These are phyloP conservation scores for Diutina rugosa DNA, from an alignment of 1,139 yeast species.

Conservation along the genomic window DNA sequence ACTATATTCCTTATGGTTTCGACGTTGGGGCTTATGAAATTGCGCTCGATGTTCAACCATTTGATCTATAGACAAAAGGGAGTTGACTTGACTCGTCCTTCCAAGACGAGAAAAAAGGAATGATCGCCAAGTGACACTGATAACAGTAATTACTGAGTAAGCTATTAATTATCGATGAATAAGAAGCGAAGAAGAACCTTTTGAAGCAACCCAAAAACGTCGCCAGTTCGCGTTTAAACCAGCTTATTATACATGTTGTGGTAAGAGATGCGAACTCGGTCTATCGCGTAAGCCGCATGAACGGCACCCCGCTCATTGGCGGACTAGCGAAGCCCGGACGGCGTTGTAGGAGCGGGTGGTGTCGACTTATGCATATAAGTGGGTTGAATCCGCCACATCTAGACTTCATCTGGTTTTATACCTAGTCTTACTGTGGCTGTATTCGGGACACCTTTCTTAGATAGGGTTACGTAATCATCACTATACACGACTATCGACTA, in stretches of 20 bases:
- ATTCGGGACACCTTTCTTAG: too few relatives aligned
- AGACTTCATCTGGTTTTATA: too few relatives aligned
- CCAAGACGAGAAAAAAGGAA: neutral
- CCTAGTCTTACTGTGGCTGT: too few relatives aligned
- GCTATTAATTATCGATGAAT: neutral
- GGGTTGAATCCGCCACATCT: too few relatives aligned
- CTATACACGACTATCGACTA: too few relatives aligned
- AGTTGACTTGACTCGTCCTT: neutral
- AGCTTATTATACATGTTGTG: too few relatives aligned
- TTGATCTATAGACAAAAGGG: neutral
- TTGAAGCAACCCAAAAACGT: neutral
- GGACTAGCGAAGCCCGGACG: neutral
- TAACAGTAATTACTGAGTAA: neutral
- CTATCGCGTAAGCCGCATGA: too few relatives aligned
- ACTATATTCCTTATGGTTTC: conserved; percentile 21
- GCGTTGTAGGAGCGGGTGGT: too few relatives aligned
- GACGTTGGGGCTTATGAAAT: conserved; percentile 9
- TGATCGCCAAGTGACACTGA: neutral
- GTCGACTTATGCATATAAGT: too few relatives aligned
- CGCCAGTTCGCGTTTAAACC: neutral
- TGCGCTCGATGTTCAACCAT: neutral
- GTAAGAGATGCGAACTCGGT: too few relatives aligned
- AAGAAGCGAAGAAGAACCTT: neutral
- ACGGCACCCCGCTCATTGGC: too few relatives aligned
- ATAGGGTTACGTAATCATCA: too few relatives aligned